These are phyloP conservation scores for Vigna unguiculata DNA, from an alignment of 306 rosid species.

Conservation along the genomic window DNA sequence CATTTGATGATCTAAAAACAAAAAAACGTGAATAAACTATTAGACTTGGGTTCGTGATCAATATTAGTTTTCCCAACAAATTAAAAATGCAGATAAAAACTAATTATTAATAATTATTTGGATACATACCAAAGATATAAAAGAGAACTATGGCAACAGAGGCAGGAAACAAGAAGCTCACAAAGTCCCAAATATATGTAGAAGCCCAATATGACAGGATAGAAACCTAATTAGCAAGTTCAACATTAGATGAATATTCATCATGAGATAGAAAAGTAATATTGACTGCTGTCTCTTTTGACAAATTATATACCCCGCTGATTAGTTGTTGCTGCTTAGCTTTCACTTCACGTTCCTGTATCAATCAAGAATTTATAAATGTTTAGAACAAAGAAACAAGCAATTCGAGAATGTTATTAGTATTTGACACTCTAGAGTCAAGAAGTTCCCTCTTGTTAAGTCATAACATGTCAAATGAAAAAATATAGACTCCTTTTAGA, in stretches of 20 bases:
- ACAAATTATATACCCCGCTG: conserved; percentile 77
- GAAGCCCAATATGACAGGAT: conserved; percentile 88
- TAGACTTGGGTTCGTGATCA: conserved; percentile 9
- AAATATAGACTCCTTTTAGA: conserved; percentile 3
- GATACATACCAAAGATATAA: conserved; percentile 78
- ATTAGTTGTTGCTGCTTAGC: conserved; percentile 96
- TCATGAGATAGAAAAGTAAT: conserved; percentile 22
- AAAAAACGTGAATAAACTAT: background rate
- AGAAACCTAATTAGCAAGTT: conserved; percentile 72
- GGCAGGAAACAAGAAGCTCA: conserved; percentile 94
- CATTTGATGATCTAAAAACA: too few species aligned
- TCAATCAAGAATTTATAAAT: conserved; percentile 40
- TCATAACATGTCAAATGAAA: conserved; percentile 12
- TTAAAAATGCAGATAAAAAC: conserved; percentile 21
- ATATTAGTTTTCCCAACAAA: conserved; percentile 4
- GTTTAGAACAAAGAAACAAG: conserved; percentile 38
- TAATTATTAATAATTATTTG: conserved; percentile 13
- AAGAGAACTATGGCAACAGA: conserved; percentile 77
- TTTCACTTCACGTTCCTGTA: conserved; percentile 98
- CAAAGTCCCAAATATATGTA: conserved; percentile 86
- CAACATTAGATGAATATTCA: conserved; percentile 36
- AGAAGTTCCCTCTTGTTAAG: conserved; percentile 37
- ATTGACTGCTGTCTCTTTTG: conserved; percentile 3
- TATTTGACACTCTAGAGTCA: conserved; percentile 5
- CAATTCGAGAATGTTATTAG: conserved; percentile 32